These are phyloP conservation scores for Uronychia binucleata DNA, from an alignment of 73 alveolate genomes.

Conservation along the genomic window DNA sequence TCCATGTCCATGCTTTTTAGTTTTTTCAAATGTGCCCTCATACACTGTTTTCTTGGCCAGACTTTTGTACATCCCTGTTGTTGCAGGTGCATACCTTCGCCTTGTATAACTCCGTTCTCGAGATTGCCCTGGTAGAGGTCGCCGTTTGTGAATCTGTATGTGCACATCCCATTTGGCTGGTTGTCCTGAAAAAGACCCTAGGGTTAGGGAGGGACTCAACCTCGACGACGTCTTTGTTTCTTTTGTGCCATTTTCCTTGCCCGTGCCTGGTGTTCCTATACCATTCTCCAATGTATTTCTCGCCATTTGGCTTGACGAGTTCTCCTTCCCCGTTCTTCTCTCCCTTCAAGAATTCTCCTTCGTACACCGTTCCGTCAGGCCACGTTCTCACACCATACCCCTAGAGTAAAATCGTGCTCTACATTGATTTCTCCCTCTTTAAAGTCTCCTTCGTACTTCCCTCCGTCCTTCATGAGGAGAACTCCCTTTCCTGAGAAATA, in stretches of 20 bases:
- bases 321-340: slow-evolving; percentile 82
- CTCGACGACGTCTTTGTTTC: slow-evolving; percentile 24
- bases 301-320: slow-evolving; percentile 23
- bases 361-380: slow-evolving; percentile 75
- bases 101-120: slow-evolving; percentile 49
- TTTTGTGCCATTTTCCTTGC: slow-evolving; percentile 20
- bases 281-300: slow-evolving; percentile 36
- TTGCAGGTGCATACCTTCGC: slow-evolving; percentile 59
- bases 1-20: slow-evolving; percentile 71
- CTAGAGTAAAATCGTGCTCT: background rate
- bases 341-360: slow-evolving; percentile 69
- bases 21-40: slow-evolving; percentile 81
- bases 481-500: slow-evolving; percentile 69
- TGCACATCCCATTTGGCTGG: slow-evolving; percentile 53
- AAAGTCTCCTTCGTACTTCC: slow-evolving; percentile 79
- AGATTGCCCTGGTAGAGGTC: slow-evolving; percentile 50
- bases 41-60: slow-evolving; percentile 49
- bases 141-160: slow-evolving; percentile 39
- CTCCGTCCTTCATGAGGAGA: slow-evolving; percentile 65
- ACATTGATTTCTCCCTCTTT: slow-evolving; percentile 73
- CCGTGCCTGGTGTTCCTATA: slow-evolving; percentile 27
- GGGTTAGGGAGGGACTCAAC: background rate
- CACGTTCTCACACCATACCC: slow-evolving; percentile 72
- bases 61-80: slow-evolving; percentile 20
- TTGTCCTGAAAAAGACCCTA: slow-evolving; percentile 54